These are phyloP conservation scores for Volvox reticuliferus DNA, from an alignment of 139 green algal genomes.

Conservation along the genomic window DNA sequence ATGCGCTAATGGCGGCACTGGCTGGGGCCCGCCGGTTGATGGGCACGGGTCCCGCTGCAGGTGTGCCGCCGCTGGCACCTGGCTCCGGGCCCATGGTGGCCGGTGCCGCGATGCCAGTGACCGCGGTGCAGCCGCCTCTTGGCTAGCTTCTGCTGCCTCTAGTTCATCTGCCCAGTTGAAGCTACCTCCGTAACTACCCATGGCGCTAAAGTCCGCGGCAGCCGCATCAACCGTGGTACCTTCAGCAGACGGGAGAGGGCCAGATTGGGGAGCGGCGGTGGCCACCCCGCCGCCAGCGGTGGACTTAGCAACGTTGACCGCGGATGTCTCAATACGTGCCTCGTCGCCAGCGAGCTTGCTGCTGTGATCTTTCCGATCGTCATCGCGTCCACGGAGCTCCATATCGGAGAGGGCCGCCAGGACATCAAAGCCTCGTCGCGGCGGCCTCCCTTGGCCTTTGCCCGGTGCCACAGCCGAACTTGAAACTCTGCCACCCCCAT, in stretches of 20 bases:
- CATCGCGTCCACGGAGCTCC: neutral
- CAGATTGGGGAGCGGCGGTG: neutral
- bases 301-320: neutral
- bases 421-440: neutral
- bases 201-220: neutral
- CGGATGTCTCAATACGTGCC: neutral
- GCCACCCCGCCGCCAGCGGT: neutral
- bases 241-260: too few species aligned
- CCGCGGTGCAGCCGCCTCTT: neutral
- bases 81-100: too few species aligned
- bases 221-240: neutral
- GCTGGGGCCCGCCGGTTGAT: neutral
- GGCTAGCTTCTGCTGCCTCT: neutral
- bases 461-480: too few species aligned
- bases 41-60: too few species aligned
- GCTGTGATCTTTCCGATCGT: too few species aligned
- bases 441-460: neutral
- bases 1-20: neutral
- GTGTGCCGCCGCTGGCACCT: neutral
- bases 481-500: neutral
- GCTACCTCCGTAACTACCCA: neutral
- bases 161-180: conserved; percentile 18
- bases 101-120: neutral
- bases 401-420: neutral
- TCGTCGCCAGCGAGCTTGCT: too few species aligned